phyloP scores from a whole-genome alignment of 331 rosid species.

The Pyracantha coccinea region DNA sequence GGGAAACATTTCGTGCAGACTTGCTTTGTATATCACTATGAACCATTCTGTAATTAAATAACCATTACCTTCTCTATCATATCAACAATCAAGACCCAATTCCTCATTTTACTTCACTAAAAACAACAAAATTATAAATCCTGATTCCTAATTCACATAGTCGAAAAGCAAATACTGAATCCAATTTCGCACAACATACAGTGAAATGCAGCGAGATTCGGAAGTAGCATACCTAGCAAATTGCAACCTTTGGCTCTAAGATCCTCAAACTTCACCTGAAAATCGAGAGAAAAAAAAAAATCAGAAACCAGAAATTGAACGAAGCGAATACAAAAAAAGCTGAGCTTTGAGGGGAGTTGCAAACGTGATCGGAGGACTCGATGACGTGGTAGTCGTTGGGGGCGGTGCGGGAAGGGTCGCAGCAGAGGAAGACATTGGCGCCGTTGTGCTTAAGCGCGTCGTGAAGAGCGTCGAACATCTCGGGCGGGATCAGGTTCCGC shows the following conservation, averaged over 20 bases:
- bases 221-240: slow-evolving; percentile 49
- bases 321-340: not conserved
- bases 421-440: slow-evolving; percentile 69
- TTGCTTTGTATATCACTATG: not conserved
- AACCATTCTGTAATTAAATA: not conserved
- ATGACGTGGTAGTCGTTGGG: slow-evolving; percentile 70
- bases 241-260: slow-evolving; percentile 70
- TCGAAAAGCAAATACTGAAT: not conserved
- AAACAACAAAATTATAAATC: not conserved
- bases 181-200: not conserved
- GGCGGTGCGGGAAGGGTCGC: slow-evolving; percentile 74
- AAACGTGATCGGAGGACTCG: slow-evolving; percentile 49
- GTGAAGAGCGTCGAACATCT: slow-evolving; percentile 76
- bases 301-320: not conserved
- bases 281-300: not conserved
- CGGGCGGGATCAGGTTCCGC: slow-evolving; percentile 83
- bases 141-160: not conserved
- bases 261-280: slow-evolving; percentile 76
- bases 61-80: not conserved
- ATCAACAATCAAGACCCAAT: not conserved
- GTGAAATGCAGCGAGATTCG: not conserved
- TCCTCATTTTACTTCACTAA: not conserved
- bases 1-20: not conserved
- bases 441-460: slow-evolving; percentile 82
- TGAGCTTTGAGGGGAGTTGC: slow-evolving; percentile 1